Evolutionary conservation across 306 rosid species (phyloP).

Genomic region (Ceratonia siliqua): DNA sequence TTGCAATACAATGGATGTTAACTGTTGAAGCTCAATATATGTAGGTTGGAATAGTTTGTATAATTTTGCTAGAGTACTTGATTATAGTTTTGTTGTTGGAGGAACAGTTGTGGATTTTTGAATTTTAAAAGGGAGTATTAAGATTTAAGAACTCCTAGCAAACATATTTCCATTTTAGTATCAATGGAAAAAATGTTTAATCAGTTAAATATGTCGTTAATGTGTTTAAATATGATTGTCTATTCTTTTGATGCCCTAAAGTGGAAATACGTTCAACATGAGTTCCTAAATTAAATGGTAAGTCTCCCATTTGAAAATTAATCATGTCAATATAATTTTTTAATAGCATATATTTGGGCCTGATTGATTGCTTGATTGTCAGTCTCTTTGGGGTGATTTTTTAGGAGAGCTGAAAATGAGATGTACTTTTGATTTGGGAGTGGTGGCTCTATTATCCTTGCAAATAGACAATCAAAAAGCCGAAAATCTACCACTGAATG

Average conservation of each 20-base stretch:
- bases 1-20: background rate
- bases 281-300: background rate
- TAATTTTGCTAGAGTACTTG: background rate
- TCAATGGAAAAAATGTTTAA: background rate
- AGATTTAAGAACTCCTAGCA: background rate
- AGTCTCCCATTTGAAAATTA: background rate
- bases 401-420: background rate
- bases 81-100: background rate
- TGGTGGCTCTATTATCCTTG: background rate
- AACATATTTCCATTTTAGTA: background rate
- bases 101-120: background rate
- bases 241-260: background rate
- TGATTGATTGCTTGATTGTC: slow-evolving; percentile 3
- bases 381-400: background rate
- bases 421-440: background rate
- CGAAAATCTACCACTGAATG: background rate
- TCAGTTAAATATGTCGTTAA: background rate
- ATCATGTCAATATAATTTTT: background rate
- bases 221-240: background rate
- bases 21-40: background rate
- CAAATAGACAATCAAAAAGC: background rate
- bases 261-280: background rate
- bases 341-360: background rate
- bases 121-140: background rate
- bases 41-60: background rate